Percentiles rank a stretch among this genome's conserved stretches.
phyloP scores from a whole-genome alignment of 106 monocot species.

The Agapanthus africanus region DNA sequence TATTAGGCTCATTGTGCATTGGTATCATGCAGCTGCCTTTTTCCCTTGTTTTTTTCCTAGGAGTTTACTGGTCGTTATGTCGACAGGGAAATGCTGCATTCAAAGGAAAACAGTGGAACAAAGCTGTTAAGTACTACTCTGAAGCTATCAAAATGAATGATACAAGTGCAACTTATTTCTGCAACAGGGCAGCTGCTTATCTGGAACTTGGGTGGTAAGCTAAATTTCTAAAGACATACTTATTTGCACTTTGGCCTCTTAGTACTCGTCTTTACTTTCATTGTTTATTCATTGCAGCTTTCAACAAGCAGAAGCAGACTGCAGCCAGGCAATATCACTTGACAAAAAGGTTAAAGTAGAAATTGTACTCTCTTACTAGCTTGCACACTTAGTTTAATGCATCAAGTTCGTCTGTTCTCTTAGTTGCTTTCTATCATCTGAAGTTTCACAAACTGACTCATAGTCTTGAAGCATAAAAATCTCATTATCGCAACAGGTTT shows the following conservation, averaged over 20 bases:
- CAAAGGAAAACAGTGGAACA: slow-evolving; percentile 85
- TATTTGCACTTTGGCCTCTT: too few species aligned
- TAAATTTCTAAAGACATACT: neutral
- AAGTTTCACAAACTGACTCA: too few species aligned
- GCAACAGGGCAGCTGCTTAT: slow-evolving; percentile 93
- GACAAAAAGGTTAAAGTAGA: slow-evolving; percentile 77
- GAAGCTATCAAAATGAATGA: slow-evolving; percentile 87
- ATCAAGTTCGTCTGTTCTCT: too few species aligned
- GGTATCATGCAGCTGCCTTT: too few species aligned
- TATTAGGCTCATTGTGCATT: too few species aligned
- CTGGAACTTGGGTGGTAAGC: slow-evolving; percentile 89
- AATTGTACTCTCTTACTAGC: too few species aligned
- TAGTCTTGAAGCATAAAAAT: too few species aligned
- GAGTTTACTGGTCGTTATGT: too few species aligned
- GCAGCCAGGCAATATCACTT: slow-evolving; percentile 69
- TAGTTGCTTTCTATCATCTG: neutral
- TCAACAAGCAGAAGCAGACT: slow-evolving; percentile 94
- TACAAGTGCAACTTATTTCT: slow-evolving; percentile 73
- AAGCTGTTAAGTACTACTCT: slow-evolving; percentile 75
- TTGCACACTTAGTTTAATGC: too few species aligned
- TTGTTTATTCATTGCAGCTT: slow-evolving; percentile 40
- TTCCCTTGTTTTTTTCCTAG: too few species aligned
- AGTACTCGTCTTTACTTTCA: neutral
- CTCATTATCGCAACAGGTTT: too few species aligned
- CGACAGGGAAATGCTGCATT: slow-evolving; percentile 89